phyloP scores from a whole-genome alignment of 2,329 filamentous ascomycete genomes.

The Neophaeococcomyces aloes region DNA sequence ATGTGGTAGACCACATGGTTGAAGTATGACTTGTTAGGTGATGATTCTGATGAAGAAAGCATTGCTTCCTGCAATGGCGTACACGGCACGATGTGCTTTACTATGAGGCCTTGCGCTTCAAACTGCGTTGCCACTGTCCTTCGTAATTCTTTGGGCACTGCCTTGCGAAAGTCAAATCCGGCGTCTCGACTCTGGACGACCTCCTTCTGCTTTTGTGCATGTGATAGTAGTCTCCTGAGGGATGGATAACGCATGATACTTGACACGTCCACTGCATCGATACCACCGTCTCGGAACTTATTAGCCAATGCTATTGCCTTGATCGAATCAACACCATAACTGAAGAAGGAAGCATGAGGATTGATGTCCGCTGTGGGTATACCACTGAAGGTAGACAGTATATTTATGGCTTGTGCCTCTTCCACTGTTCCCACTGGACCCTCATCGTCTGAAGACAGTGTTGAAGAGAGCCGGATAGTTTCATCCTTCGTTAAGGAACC shows the following conservation, averaged over 20 bases:
- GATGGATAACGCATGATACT: slow-evolving; percentile 58
- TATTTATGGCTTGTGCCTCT: slow-evolving; percentile 47
- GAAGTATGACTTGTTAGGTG: slow-evolving; percentile 49
- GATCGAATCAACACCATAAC: slow-evolving; percentile 74
- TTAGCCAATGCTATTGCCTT: slow-evolving; percentile 63
- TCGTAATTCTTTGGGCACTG: background rate
- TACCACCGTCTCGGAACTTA: slow-evolving; percentile 39
- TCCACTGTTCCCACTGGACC: slow-evolving; percentile 32
- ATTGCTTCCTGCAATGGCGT: slow-evolving; percentile 83
- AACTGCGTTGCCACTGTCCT: background rate
- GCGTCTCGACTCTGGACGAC: no score
- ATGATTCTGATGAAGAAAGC: slow-evolving; percentile 50
- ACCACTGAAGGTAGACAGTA: slow-evolving; percentile 43
- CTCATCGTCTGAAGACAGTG: slow-evolving; percentile 24
- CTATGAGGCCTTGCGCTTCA: slow-evolving; percentile 13
- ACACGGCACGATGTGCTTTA: slow-evolving; percentile 60
- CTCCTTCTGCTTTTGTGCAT: background rate
- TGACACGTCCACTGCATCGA: slow-evolving; percentile 52
- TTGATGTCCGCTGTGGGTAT: slow-evolving; percentile 40
- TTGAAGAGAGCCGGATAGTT: slow-evolving; percentile 32
- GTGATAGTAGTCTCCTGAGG: slow-evolving; percentile 47
- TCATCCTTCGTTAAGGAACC: slow-evolving; percentile 34
- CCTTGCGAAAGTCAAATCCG: background rate
- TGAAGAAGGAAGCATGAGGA: slow-evolving; percentile 61
- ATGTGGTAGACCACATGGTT: slow-evolving; percentile 62